Conservation (phyloP, 164 flowering plant species). For the Akebia trifoliata region DNA sequence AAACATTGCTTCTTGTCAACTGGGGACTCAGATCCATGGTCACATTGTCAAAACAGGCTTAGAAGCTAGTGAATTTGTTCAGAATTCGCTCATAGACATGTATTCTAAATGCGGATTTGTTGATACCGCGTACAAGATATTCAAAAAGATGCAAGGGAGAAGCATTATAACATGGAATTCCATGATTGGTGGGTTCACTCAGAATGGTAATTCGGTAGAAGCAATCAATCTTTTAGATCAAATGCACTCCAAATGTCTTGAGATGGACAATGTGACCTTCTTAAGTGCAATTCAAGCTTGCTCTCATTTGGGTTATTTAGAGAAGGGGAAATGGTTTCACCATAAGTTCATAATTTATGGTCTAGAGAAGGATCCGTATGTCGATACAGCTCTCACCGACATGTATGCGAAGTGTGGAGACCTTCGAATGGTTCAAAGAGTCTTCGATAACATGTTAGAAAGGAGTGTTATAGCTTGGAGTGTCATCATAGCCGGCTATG, state of each 20-base stretch:
- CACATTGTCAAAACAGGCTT: constrained; percentile 37
- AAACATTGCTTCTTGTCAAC: constrained; percentile 21
- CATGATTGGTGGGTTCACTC: constrained; percentile 65
- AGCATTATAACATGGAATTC: constrained; percentile 70
- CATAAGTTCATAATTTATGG: constrained; percentile 58
- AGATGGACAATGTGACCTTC: constrained; percentile 55
- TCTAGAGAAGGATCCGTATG: constrained; percentile 33
- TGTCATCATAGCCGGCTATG: constrained; percentile 66
- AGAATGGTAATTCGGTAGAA: constrained; percentile 52
- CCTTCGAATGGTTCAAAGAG: constrained; percentile 39
- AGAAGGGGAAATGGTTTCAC: constrained; percentile 77
- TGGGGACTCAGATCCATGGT: constrained; percentile 64
- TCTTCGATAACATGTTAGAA: constrained; percentile 50
- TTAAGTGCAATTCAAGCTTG: constrained; percentile 70
- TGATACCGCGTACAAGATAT: constrained; percentile 43
- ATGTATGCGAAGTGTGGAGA: constrained; percentile 90
- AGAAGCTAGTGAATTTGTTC: constrained; percentile 47
- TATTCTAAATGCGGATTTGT: constrained; percentile 59
- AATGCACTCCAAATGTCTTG: constrained; percentile 41
- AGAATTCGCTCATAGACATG: constrained; percentile 70
- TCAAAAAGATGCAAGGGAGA: constrained; percentile 24
- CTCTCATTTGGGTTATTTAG: constrained; percentile 53
- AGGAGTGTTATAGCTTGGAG: constrained; percentile 70
- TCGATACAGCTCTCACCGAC: constrained; percentile 56
- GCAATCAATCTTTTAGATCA: constrained; percentile 56